Percentiles rank a stretch among this genome's conserved stretches.
Conservation (phyloP, 78 protist species). For the Monosiga brevicollis region DNA sequence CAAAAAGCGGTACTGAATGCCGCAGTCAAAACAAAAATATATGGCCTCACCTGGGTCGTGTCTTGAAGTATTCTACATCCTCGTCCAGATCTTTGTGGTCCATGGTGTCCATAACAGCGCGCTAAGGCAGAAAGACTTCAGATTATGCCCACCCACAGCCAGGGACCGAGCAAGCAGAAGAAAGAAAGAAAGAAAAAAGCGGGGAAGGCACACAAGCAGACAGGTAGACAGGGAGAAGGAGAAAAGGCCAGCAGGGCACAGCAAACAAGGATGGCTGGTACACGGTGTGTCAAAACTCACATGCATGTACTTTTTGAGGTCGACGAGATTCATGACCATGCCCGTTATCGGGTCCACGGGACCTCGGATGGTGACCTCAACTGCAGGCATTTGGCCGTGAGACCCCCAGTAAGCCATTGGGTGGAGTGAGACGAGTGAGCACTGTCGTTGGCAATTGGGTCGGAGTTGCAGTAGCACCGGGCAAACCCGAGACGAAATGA, state of each 20-base stretch:
- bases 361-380: background rate
- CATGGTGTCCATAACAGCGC: conserved; percentile 10
- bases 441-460: background rate
- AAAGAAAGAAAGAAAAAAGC: too few relatives aligned
- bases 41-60: background rate
- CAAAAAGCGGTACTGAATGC: background rate
- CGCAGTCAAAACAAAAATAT: background rate
- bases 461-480: background rate
- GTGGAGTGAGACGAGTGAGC: background rate
- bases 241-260: background rate
- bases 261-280: background rate
- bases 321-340: conserved; percentile 30
- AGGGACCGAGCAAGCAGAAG: too few relatives aligned
- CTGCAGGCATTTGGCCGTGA: background rate
- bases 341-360: conserved; percentile 17
- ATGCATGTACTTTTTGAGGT: conserved; percentile 15
- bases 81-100: conserved; percentile 29
- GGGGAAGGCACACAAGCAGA: too few relatives aligned
- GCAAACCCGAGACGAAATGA: background rate
- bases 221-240: too few relatives aligned
- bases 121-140: background rate
- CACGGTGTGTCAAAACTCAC: background rate
- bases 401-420: background rate
- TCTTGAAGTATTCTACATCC: conserved; percentile 17
- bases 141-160: background rate